Base-by-base conservation (phyloP, 140 eudicot species). In the Ambrosia hybrid region DNA sequence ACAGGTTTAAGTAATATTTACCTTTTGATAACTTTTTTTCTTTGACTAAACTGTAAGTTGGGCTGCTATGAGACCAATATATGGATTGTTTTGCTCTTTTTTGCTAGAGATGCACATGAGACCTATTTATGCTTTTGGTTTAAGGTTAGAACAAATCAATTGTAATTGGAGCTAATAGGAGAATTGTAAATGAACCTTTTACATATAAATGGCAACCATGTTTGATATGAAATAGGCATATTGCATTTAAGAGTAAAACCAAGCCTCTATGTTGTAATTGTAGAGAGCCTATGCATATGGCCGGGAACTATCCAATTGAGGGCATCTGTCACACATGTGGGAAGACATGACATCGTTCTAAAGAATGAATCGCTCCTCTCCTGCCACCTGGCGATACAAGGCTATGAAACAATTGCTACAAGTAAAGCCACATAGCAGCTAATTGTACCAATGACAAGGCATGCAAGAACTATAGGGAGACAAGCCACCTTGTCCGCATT, bases 241-340 rank as follows among this genome's bases (percentile, higher is more conserved):
- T 86, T 65, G 90, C 95, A 43, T 79, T 88, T 0, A 90, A 87
- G 68, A 88, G 97, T 84, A 60, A 71, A 71, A 88, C 96, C 10
- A 88, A 88, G 49, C 86, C 97, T 8, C 79, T 91, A 38, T 91
- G 97, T 45, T 91, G 96, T 96, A 91, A 91, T 82, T 91, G 99
- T 38, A 81, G 99, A 72, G 99, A 93, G 71, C 99, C 99, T 10
- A 97, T 97, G 55, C 99, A 93, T 82, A 93, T 90, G 97, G 99
- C 99, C 12, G 92, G 96, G 65, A 90, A 80, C 78, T 93, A 97
- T 67, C 97, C 94, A 7, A 93, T 90, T 57, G 99, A 93, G 70
- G 99, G 99, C 57, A 90, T 94, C 84, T 94, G 97, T 82, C 99
- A 90, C 88, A 80, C 96, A 9, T 94, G 99, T 67, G 99, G 99